Base-by-base conservation (phyloP, 1,284 basidiomycete genomes). In the Ustanciosporium gigantosporum region DNA sequence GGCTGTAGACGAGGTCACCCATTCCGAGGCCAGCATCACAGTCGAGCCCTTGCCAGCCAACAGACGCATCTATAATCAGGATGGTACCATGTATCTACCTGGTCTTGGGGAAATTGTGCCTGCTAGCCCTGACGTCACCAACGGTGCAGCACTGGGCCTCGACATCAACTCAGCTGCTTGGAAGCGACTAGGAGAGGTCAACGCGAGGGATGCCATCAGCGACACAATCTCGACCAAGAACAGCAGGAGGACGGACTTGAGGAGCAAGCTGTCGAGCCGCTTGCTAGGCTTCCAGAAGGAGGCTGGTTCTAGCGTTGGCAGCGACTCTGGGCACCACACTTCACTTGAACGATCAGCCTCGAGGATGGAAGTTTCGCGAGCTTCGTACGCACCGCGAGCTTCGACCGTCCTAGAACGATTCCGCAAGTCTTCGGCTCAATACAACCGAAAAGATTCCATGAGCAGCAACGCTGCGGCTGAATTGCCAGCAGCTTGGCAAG, bases 21-120 rank as follows among this genome's bases (percentile, higher is more conserved):
- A 21, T 3, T 27, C 25, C 9, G 29, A 36, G 11, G 25, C 14
- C 32, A 15, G 9, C 13, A 19, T 49, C 29, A 46, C 31, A 17
- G 57, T 59, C 15, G 35, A 60, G 36, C 57, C 57, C 0, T 25
- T 60, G 6, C 57, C 57, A 1, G 27, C 51, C 15, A 31, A 53
- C 40, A 31, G 38, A 24, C 46, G 57, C 15, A 49, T 53, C 25
- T 32, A 21, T 19, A 38, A 31, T 15, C 22, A 31, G 22, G 44
- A 56, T 29, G 51, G 48, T 4, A 46, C 47, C 11, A 41, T 37
- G 3, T 41, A 31, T 11, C 16, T 61, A 15, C 58, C 59, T 6
- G 60, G 60, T 0, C 20, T 64, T 23, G 60, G 60, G 11, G 53
- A 64, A 36, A 64, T 64, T 19, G 43, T 57, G 1, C 53, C 60